Evolutionary conservation across 345 rosid genomes (phyloP), one percentile per base, ranked within the genome.

Genomic region (Heritiera fomes): DNA sequence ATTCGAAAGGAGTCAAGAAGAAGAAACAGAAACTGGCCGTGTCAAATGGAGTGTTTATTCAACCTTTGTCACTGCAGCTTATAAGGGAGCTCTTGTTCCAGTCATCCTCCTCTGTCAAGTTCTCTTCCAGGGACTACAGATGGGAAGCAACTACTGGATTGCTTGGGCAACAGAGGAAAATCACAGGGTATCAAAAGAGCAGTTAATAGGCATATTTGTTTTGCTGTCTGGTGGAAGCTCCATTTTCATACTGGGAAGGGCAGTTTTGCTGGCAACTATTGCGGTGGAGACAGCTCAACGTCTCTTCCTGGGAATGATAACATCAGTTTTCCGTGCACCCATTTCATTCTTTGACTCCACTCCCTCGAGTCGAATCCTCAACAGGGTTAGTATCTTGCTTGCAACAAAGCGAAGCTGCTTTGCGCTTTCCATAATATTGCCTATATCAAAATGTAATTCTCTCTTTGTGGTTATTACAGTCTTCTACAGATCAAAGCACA

Each of bases 71-170:
- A 85, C 90, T 47, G 71, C 87, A 59, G 90, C 89, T 38, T 87
- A 84, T 56, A 86, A 77, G 74, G 91, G 91, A 78, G 85, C 83
- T 32, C 87, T 88, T 65, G 89, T 88, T 53, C 91, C 89, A 0
- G 81, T 90, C 34, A 74, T 90, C 58, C 86, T 90, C 40, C 81
- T 88, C 0, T 84, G 88, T 73, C 91, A 88, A 67, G 83, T 88
- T 46, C 81, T 90, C 71, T 90, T 90, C 84, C 97, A 92, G 75
- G 91, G 88, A 65, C 86, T 90, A 45, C 93, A 90, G 61, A 89
- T 90, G 82, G 89, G 86, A 2, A 92, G 94, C 88, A 90, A 86
- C 71, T 92, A 90, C 81, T 92, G 94, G 97, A 85, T 92, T 75
- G 91, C 94, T 55, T 90, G 93, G 91, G 92, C 91, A 56, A 82